phyloP scores from a whole-genome alignment of 176 grass and related monocot genomes.

The Coix lacrymajobi region DNA sequence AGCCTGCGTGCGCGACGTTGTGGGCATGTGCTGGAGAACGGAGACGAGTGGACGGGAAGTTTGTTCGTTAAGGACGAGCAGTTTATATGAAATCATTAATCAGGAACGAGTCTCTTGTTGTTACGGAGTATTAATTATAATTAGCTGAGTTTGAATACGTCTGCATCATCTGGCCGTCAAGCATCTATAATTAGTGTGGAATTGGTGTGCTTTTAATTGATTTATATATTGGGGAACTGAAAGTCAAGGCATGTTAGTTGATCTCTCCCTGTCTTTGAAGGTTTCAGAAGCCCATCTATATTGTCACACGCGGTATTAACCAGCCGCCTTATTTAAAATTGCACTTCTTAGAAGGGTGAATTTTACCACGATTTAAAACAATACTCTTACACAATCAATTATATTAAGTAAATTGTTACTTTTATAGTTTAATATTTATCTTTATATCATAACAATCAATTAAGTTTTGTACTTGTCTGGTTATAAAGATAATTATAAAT shows the following conservation, averaged over 20 bases:
- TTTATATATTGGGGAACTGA: neutral
- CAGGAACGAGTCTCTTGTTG: conserved; percentile 5
- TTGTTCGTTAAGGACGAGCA: conserved; percentile 8
- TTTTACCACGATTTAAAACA: too few species aligned
- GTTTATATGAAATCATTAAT: too few species aligned
- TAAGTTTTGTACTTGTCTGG: too few species aligned
- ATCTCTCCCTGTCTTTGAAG: neutral
- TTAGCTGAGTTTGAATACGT: neutral
- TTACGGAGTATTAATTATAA: too few species aligned
- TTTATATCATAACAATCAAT: too few species aligned
- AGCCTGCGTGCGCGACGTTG: neutral
- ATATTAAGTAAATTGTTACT: too few species aligned
- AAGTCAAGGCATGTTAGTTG: neutral
- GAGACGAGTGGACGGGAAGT: conserved; percentile 33
- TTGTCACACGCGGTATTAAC: neutral
- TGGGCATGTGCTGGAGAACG: conserved; percentile 29
- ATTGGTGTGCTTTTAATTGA: neutral
- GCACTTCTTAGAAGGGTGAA: too few species aligned
- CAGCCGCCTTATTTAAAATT: neutral
- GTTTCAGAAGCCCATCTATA: neutral
- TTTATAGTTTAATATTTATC: too few species aligned
- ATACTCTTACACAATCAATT: too few species aligned
- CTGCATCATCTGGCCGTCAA: neutral
- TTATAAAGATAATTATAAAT: too few species aligned
- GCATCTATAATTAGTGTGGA: neutral